Evolutionary conservation across 768 basidiomycete genomes (phyloP), one percentile per base, ranked within the genome.

Genomic region (Favolaschia claudopus): DNA sequence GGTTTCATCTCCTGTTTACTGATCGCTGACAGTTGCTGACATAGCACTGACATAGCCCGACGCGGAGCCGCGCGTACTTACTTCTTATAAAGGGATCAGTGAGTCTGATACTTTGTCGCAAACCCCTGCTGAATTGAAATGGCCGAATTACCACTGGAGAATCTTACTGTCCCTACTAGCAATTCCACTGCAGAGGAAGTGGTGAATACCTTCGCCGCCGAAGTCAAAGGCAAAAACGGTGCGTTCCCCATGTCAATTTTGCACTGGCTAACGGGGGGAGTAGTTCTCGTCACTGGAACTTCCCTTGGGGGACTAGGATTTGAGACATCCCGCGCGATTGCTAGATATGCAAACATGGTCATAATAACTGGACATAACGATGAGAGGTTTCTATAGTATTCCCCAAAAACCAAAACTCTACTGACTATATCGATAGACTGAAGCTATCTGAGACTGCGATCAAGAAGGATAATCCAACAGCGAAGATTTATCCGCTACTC

Each of bases 111-210:
- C n/a, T n/a, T n/a, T n/a, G n/a, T n/a, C n/a, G n/a, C n/a, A n/a
- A n/a, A n/a, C n/a, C n/a, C n/a, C n/a, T n/a, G n/a, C n/a, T n/a
- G n/a, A n/a, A n/a, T n/a, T n/a, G n/a, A n/a, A n/a, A n/a, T n/a
- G n/a, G n/a, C n/a, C n/a, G n/a, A n/a, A n/a, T n/a, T n/a, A n/a
- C n/a, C n/a, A n/a, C n/a, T n/a, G n/a, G n/a, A n/a, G n/a, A n/a
- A n/a, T n/a, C n/a, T n/a, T n/a, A n/a, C n/a, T n/a, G n/a, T n/a
- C n/a, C n/a, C n/a, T n/a, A n/a, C n/a, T n/a, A n/a, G n/a, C n/a
- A n/a, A n/a, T n/a, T n/a, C 50, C 31, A 58, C 55, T 6, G 50
- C 60, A 19, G 53, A 56, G 9, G 60, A 62, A 19, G 60, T 52
- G 6, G 42, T 55, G 1, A 33, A 34, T 3, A 38, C 19, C 27